Conservation (phyloP, 352 stramenopile species). For the Globisporangium perplexum region DNA sequence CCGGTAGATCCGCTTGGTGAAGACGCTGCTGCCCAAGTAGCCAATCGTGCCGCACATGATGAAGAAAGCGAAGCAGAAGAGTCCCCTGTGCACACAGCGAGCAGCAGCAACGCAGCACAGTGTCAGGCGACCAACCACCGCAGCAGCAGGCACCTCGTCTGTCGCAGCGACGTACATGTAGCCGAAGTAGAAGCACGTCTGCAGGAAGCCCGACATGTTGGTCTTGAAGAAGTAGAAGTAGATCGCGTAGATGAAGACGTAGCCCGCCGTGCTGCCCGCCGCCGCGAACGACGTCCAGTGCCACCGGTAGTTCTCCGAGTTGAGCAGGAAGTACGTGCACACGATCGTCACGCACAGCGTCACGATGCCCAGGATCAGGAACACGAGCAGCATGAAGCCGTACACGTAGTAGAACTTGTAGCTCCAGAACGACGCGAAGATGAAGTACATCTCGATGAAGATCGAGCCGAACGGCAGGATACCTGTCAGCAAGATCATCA, state of each 20-base stretch:
- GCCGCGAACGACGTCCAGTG: constrained; percentile 97
- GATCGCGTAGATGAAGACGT: constrained; percentile 98
- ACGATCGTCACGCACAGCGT: constrained; percentile 98
- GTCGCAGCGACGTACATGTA: constrained; percentile 98
- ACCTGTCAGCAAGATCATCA: constrained; percentile 93
- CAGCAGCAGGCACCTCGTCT: too few relatives aligned
- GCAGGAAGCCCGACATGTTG: constrained; percentile 98
- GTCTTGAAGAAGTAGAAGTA: constrained; percentile 99
- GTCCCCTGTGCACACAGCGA: constrained; percentile 37
- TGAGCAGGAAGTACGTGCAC: constrained; percentile 98
- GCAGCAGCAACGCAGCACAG: constrained; percentile 4
- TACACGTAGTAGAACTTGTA: constrained; percentile 99
- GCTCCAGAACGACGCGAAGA: constrained; percentile 99
- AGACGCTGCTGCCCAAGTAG: constrained; percentile 88
- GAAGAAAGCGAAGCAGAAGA: constrained; percentile 92
- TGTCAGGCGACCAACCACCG: too few relatives aligned
- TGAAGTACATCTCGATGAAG: constrained; percentile 99
- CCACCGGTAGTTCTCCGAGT: constrained; percentile 99
- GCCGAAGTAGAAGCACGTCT: constrained; percentile 98
- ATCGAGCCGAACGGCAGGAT: constrained; percentile 98
- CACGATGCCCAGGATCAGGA: constrained; percentile 97
- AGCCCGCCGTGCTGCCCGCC: constrained; percentile 91
- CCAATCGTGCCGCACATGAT: constrained; percentile 92
- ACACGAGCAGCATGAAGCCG: constrained; percentile 98
- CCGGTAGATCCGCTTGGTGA: constrained; percentile 94